phyloP scores from a whole-genome alignment of 2,329 filamentous ascomycete genomes.

The Cercospora sesami region DNA sequence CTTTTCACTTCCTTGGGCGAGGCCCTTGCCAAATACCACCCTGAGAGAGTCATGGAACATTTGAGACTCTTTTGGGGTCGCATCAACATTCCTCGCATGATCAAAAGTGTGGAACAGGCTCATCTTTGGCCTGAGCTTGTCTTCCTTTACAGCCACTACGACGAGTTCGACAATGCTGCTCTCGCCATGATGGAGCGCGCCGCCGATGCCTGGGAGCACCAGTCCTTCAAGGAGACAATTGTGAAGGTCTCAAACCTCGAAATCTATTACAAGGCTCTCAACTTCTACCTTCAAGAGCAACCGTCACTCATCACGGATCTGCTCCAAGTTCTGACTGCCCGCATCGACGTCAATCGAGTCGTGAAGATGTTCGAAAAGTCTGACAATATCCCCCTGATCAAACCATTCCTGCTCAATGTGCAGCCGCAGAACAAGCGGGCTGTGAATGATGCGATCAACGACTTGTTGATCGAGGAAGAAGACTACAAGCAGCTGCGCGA shows the following conservation, averaged over 20 bases:
- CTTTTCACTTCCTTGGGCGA: constrained; percentile 95
- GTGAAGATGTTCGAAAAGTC: constrained; percentile 99
- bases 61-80: constrained; percentile 97
- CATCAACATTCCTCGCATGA: constrained; percentile 98
- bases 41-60: constrained; percentile 96
- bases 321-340: constrained; percentile 83
- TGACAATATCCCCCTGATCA: constrained; percentile 96
- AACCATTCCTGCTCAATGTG: constrained; percentile 96
- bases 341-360: constrained; percentile 98
- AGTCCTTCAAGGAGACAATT: constrained; percentile 98
- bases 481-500: constrained; percentile 98
- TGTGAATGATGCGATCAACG: constrained; percentile 97
- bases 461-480: constrained; percentile 95
- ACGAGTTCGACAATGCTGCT: constrained; percentile 96
- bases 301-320: constrained; percentile 94
- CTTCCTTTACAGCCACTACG: constrained; percentile 97
- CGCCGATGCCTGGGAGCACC: constrained; percentile 97
- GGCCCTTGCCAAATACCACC: constrained; percentile 89
- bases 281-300: constrained; percentile 97
- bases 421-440: constrained; percentile 97
- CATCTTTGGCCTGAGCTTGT: constrained; percentile 76
- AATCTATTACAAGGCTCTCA: constrained; percentile 96
- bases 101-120: constrained; percentile 49
- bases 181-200: constrained; percentile 97
- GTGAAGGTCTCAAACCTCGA: constrained; percentile 98